phyloP scores from a whole-genome alignment of 352 stramenopile species.

The Phytophthora cajani region DNA sequence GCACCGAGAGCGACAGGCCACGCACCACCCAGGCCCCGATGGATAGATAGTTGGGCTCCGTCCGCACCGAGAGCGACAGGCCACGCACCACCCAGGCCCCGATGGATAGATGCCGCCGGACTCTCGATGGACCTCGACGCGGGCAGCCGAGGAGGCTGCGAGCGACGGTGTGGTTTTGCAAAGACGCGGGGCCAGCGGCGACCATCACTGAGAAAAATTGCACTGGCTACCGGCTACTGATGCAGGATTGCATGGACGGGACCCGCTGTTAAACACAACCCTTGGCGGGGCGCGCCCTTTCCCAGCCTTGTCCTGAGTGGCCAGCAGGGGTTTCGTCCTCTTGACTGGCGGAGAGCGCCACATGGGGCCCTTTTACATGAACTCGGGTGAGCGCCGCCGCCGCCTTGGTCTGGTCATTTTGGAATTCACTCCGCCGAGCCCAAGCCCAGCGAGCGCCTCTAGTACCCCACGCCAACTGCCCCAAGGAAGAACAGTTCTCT shows the following conservation, averaged over 20 bases:
- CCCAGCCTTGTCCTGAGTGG: constrained; percentile 39
- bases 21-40: background rate
- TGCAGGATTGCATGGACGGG: constrained; percentile 26
- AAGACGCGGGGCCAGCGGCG: constrained; percentile 18
- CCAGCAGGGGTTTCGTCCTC: constrained; percentile 35
- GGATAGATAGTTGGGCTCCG: no score
- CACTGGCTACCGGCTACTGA: constrained; percentile 25
- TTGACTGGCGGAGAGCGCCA: constrained; percentile 47
- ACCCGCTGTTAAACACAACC: constrained; percentile 27
- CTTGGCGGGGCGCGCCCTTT: constrained; percentile 28
- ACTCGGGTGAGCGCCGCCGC: background rate
- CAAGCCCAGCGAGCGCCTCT: constrained; percentile 48
- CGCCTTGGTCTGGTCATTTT: constrained; percentile 54
- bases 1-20: constrained; percentile 27
- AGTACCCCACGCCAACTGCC: constrained; percentile 31
- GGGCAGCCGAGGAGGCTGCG: background rate
- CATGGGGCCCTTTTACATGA: constrained; percentile 1
- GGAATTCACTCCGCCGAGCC: constrained; percentile 74
- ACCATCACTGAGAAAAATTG: background rate
- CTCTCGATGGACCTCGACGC: background rate
- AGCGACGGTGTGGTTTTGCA: constrained; percentile 8
- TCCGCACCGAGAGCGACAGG: constrained; percentile 28
- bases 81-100: background rate
- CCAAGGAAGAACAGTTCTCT: constrained; percentile 39
- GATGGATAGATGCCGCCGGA: constrained; percentile 1